Percentiles rank a stretch among this genome's conserved stretches.
phyloP scores from a whole-genome alignment of 1,284 basidiomycete species.

The Malassezia slooffiae region DNA sequence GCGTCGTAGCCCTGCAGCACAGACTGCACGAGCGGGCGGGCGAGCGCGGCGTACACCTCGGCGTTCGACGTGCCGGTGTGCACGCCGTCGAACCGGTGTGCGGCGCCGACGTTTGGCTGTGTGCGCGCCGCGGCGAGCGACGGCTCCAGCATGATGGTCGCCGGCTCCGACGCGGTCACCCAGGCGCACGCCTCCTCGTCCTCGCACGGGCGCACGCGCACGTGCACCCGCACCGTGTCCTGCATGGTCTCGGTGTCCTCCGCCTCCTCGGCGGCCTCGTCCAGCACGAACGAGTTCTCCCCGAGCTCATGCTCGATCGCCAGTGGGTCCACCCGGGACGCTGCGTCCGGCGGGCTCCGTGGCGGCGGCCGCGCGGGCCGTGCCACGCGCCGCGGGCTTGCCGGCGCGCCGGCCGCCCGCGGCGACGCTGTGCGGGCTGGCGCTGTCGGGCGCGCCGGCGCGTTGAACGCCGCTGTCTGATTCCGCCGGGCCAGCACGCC shows the following conservation, averaged over 20 bases:
- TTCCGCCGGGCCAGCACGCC: not conserved
- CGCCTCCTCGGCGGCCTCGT: conserved; percentile 18
- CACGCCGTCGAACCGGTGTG: conserved; percentile 55
- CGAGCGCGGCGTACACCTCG: conserved; percentile 70
- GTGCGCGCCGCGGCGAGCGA: conserved; percentile 17
- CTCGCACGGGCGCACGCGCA: conserved; percentile 15
- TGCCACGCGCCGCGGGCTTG: not conserved
- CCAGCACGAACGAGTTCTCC: conserved; percentile 33
- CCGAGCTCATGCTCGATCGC: conserved; percentile 11
- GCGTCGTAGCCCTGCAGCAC: conserved; percentile 39
- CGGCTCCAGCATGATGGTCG: conserved; percentile 25
- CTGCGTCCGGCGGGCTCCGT: not conserved
- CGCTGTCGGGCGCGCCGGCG: too few species aligned
- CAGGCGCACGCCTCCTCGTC: conserved; percentile 31
- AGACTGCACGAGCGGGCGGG: conserved; percentile 62
- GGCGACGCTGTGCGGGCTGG: not conserved
- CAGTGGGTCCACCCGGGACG: conserved; percentile 2
- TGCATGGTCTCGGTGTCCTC: conserved; percentile 1
- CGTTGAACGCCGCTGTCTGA: too few species aligned
- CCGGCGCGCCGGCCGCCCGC: not conserved
- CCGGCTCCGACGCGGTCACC: conserved; percentile 19
- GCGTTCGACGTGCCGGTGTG: conserved; percentile 73
- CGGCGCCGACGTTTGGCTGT: conserved; percentile 21
- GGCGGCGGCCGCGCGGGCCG: not conserved
- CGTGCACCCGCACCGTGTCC: conserved; percentile 20